phyloP scores from a whole-genome alignment of 2,329 filamentous ascomycete species.

The Epichloe baconii region DNA sequence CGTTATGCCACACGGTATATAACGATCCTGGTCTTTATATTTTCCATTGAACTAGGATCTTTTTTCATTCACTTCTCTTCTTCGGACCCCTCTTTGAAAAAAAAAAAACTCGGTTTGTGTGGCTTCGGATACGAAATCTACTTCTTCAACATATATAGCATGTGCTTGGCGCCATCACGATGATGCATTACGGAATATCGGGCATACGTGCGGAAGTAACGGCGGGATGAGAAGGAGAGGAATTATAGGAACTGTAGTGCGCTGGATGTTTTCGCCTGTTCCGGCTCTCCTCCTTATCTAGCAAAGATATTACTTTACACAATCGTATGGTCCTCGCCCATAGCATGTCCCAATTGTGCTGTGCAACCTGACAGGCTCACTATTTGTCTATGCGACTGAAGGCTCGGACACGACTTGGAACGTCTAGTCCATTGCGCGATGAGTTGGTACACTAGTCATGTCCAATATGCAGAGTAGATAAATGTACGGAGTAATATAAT shows the following conservation, averaged over 20 bases:
- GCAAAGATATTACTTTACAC: neutral
- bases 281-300: neutral
- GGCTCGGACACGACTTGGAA: too few species aligned
- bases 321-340: neutral
- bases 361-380: too few species aligned
- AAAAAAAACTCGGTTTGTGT: neutral
- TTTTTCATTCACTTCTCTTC: slow-evolving; percentile 4
- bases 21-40: slow-evolving; percentile 17
- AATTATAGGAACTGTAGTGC: slow-evolving; percentile 3
- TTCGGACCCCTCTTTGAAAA: neutral
- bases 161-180: slow-evolving; percentile 9
- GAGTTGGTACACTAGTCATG: too few species aligned
- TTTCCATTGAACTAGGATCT: slow-evolving; percentile 5
- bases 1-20: slow-evolving; percentile 20
- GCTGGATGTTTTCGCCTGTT: slow-evolving; percentile 7
- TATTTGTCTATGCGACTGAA: too few species aligned
- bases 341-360: too few species aligned
- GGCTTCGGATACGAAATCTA: neutral
- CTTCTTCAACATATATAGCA: slow-evolving; percentile 1
- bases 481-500: too few species aligned
- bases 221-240: slow-evolving; percentile 4
- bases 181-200: slow-evolving; percentile 8
- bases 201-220: slow-evolving; percentile 3
- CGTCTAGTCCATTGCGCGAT: too few species aligned
- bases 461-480: too few species aligned